Percentiles rank a stretch among this genome's conserved stretches.
These are phyloP conservation scores for Entomortierella chlamydospora DNA, from an alignment of 192 early-diverging fungal species.

Conservation along the genomic window DNA sequence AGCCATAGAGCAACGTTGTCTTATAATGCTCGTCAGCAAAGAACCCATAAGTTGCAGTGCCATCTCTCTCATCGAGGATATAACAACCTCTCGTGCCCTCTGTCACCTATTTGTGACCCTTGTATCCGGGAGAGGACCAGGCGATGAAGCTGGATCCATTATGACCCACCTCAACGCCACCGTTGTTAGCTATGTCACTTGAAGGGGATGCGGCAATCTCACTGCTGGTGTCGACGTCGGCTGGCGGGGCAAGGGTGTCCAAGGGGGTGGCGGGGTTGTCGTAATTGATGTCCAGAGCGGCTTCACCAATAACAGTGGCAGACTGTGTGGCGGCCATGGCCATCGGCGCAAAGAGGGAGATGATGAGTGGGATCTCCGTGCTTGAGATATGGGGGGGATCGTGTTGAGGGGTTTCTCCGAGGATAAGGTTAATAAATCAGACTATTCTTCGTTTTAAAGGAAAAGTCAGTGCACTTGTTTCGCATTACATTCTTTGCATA, in stretches of 20 bases:
- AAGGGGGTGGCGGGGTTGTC: neutral
- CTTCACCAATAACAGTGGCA: neutral
- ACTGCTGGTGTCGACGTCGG: no score
- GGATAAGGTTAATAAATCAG: neutral
- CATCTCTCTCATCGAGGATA: constrained; percentile 21
- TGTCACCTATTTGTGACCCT: constrained; percentile 29
- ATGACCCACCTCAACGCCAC: neutral
- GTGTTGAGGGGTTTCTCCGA: neutral
- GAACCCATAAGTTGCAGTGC: constrained; percentile 13
- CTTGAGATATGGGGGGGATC: neutral
- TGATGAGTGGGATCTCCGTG: constrained; percentile 21
- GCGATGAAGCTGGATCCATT: constrained; percentile 11
- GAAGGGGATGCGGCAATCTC: neutral
- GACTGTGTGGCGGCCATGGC: constrained; percentile 20
- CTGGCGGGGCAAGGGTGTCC: neutral
- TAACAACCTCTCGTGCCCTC: constrained; percentile 32
- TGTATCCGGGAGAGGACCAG: constrained; percentile 34
- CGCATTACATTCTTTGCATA: no score
- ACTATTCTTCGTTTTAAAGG: no score
- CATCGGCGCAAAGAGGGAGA: constrained; percentile 17
- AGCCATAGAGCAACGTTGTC: neutral
- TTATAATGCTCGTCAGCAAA: constrained; percentile 14
- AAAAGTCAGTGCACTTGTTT: no score
- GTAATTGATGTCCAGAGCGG: neutral
- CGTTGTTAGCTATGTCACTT: neutral